Conservation (phyloP, 768 basidiomycete genomes). For the Tricholoma hemisulphureum region DNA sequence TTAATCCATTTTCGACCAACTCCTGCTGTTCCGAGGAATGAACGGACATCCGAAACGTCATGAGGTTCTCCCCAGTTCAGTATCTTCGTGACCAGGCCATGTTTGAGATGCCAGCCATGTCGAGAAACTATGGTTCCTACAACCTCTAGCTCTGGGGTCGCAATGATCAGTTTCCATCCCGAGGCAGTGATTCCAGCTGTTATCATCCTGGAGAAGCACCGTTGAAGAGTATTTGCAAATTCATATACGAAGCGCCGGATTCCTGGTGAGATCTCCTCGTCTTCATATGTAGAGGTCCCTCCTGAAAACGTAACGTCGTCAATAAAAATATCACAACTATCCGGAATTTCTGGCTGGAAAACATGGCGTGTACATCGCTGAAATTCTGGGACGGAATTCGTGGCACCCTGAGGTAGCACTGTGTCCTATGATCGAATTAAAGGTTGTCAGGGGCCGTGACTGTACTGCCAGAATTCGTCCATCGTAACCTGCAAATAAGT, state of each 20-base stretch:
- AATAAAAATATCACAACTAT: slow-evolving; percentile 16
- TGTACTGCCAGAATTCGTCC: neutral
- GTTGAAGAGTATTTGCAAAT: slow-evolving; percentile 20
- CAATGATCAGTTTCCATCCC: slow-evolving; percentile 27
- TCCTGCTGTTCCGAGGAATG: slow-evolving; percentile 26
- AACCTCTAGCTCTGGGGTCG: slow-evolving; percentile 19
- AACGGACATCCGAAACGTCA: slow-evolving; percentile 16
- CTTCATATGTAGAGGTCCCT: slow-evolving; percentile 14
- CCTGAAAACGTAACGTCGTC: slow-evolving; percentile 20
- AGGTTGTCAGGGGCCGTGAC: slow-evolving; percentile 25
- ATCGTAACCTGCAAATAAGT: slow-evolving; percentile 6
- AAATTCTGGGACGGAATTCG: slow-evolving; percentile 35
- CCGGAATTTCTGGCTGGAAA: slow-evolving; percentile 10
- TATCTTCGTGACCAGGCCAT: slow-evolving; percentile 23
- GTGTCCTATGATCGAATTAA: slow-evolving; percentile 26
- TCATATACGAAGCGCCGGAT: slow-evolving; percentile 32
- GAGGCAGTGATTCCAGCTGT: slow-evolving; percentile 32
- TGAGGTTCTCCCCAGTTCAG: slow-evolving; percentile 24
- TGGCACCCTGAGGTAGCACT: slow-evolving; percentile 32
- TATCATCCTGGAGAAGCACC: slow-evolving; percentile 18
- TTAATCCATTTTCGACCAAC: slow-evolving; percentile 23
- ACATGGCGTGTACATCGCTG: slow-evolving; percentile 20
- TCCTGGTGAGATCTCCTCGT: slow-evolving; percentile 12
- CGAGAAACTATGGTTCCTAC: slow-evolving; percentile 27
- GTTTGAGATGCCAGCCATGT: slow-evolving; percentile 29